Evolutionary conservation across 2,329 filamentous ascomycete species (phyloP), one percentile per base, ranked within the genome.

Genomic region (Leptographium galeiforme): DNA sequence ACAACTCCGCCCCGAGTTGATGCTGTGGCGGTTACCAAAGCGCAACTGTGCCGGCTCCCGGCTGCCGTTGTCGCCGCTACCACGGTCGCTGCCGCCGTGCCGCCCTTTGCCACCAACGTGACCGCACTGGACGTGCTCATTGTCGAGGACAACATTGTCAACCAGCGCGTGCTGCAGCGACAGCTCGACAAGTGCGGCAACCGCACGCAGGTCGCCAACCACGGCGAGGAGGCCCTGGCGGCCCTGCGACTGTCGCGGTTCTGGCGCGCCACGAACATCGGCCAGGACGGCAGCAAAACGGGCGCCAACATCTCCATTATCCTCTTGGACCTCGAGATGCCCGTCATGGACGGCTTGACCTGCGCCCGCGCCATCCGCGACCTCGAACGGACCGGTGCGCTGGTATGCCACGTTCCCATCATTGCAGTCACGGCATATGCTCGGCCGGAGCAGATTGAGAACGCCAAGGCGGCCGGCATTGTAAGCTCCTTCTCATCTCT

Each of bases 361-460:
- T 88, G 85, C 57, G 82, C 85, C 13, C 73, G 76, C 44, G 77
- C 72, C 56, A 89, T 91, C 52, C 76, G 87, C 18, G 76, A 84
- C 56, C 70, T 87, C 18, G 84, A 90, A 63, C 69, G 68, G 49
- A 72, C 78, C 52, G 79, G 80, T 19, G 77, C 73, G 36, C 76
- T 87, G 48, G 71, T 75, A 18, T 70, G 73, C 50, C 84, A 87
- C 61, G 78, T 88, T n/a, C 84, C 85, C 2, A 86, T 88, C 59
- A 86, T 89, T 60, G 85, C 83, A n/a, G 84, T 87, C n/a, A 90
- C 86, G 40, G 87, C 87, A 2, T 90, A 90, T 66, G 86, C 85
- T 40, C 73, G 87, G 62, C 77, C 78, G 6, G 84, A 88, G 69
- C 85, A 90, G 66, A 83, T 88, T 55, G 75, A 78, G 59, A 81